Base-by-base conservation (phyloP, 225 moss, liverwort and hornwort species). In the Neckera pumila region DNA sequence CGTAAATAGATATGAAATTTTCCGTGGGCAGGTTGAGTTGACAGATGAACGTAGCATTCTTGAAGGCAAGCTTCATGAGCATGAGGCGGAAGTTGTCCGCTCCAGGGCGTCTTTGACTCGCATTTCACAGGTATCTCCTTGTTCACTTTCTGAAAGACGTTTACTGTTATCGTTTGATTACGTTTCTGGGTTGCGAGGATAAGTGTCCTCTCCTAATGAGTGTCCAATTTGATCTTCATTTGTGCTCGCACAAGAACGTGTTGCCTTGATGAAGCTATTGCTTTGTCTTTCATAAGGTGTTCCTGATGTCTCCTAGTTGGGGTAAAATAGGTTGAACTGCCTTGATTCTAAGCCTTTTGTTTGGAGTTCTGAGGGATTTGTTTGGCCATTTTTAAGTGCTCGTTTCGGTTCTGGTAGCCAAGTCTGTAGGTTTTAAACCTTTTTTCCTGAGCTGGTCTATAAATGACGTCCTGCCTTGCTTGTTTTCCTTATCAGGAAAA, bases 1-100 rank as follows among this genome's bases (percentile, higher is more conserved):
- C 23, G 25, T 83, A 17, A 59, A 66, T 74, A 43, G 80, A 33
- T 80, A 22, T 86, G 34, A 47, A 76, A 54, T 69, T 89, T 53
- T 75, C 23, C 25, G 26, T 80, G 31, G 87, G 75, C 95, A 98
- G 98, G 95, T 98, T 87, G 92, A 89, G 64, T 88, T 99, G 90
- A 97, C 97, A 87, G 95, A 97, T 90, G 98, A 99, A 81, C 94
- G 97, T 76, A 95, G 96, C 89, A 80, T 88, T 67, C 91, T 95
- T 28, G 98, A 99, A 94, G 95, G 95, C 60, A 97, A 95, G 88
- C 86, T 95, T 80, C 97, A 96, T 89, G 97, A 96, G 89, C 92
- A 93, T 87, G 96, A 95, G 87, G 95, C 97, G 79, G 96, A 99
- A 89, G 88, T 94, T 73, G 65, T 88, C 74, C 95, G 98, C 69